Evolutionary conservation across 257 asterid species (phyloP), one percentile per base, ranked within the genome.

Genomic region (Rhazya stricta): DNA sequence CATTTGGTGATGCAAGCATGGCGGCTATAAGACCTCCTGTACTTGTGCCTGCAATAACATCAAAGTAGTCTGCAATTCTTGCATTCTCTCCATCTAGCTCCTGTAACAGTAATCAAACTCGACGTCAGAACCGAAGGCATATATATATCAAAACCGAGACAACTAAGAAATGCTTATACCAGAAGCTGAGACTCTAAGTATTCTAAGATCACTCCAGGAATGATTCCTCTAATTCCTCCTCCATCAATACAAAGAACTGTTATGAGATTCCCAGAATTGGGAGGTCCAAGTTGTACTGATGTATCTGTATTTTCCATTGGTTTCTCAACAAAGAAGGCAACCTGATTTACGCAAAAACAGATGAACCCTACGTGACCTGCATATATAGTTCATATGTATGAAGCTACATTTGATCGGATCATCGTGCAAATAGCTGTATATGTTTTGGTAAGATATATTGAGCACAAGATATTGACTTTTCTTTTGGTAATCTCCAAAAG

Each of bases 11-110:
- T 1, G 92, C 61, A 48, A 87, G 29, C 96, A 89, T 89, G n/a
- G 96, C 88, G 0, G 92, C 81, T 21, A 89, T 79, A 1, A 89
- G 77, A 8, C 96, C 96, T 23, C 96, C 96, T 0, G 96, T 89
- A 79, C 96, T 89, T 4, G 96, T 89, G 69, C 92, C 96, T 2
- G 96, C 86, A 1, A 89, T 83, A 6, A 89, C 88, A 32, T 89
- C 95, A 34, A 89, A 89, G 75, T 89, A 89, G 76, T 89, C 91
- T 21, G 89, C 92, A 0, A 89, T 60, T 76, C 91, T 82, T 2
- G 91, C 92, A 66, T 82, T 78, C 42, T 87, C 80, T 3, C 94
- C 32, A 2, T 37, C 36, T 12, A 18, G 41, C 10, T 45, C 58
- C 61, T 36, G 48, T 34, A 72, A 10, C 9, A 51, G 18, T 6